A percentile compares a stretch with the other conserved stretches of the same genome.
phyloP scores from a whole-genome alignment of 345 rosid genomes.

The Eucalyptus melliodora region DNA sequence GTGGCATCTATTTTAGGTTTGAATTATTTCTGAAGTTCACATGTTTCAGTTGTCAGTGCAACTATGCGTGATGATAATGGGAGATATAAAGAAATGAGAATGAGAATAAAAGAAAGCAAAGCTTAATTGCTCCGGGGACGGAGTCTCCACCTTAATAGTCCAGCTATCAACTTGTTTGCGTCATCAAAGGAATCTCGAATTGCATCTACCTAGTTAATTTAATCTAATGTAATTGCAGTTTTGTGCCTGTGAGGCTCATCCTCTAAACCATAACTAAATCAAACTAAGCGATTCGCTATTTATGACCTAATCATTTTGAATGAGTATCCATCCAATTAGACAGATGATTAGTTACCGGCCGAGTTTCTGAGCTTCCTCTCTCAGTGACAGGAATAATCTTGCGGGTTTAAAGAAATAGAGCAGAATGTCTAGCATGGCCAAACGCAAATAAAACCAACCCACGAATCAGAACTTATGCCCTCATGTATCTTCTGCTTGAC shows the following conservation, averaged over 20 bases:
- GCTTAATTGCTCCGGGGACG: neutral
- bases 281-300: too few species aligned
- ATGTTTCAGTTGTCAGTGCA: neutral
- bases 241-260: neutral
- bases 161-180: neutral
- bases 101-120: neutral
- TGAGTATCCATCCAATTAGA: too few species aligned
- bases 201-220: neutral
- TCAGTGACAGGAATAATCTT: too few species aligned
- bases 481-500: neutral
- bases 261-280: too few species aligned
- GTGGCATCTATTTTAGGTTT: neutral
- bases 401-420: too few species aligned
- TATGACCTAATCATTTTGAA: too few species aligned
- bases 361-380: too few species aligned
- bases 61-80: neutral
- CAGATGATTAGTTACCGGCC: neutral
- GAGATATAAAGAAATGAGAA: neutral
- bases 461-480: neutral
- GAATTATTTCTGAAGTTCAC: neutral
- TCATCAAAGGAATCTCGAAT: neutral
- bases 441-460: neutral
- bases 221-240: neutral
- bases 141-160: neutral
- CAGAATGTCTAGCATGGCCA: neutral